Evolutionary conservation across 371 early-diverging fungal genomes (phyloP).

Genomic region (Phascolomyces articulosus): DNA sequence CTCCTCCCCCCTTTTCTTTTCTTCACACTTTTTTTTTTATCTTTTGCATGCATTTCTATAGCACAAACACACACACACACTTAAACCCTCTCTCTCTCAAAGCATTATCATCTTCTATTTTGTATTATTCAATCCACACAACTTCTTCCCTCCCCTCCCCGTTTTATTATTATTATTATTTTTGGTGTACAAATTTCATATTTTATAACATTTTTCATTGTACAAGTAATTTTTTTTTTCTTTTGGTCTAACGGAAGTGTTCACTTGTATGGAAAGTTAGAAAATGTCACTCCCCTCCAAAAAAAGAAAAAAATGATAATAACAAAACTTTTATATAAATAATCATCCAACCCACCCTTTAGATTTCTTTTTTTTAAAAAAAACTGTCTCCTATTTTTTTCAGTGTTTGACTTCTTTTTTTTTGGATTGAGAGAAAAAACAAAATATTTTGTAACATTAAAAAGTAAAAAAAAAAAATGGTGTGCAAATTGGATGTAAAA

Average conservation of each 20-base stretch:
- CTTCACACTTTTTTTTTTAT: neutral
- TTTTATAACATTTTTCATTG: neutral
- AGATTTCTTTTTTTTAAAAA: too few relatives aligned
- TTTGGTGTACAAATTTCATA: slow-evolving; percentile 7
- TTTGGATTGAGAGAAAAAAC: too few relatives aligned
- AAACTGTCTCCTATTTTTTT: too few relatives aligned
- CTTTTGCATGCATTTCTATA: slow-evolving; percentile 5
- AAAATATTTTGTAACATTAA: too few relatives aligned
- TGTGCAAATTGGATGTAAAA: too few relatives aligned
- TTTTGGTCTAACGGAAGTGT: neutral
- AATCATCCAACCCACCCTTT: too few relatives aligned
- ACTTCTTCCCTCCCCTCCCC: neutral
- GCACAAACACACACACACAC: neutral
- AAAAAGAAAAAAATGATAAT: neutral
- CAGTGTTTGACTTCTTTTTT: too few relatives aligned
- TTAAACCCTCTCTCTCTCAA: neutral
- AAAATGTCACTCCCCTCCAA: too few relatives aligned
- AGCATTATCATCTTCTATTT: slow-evolving; percentile 1
- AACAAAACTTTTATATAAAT: too few relatives aligned
- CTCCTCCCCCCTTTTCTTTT: neutral
- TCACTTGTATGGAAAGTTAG: too few relatives aligned
- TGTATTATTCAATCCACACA: neutral
- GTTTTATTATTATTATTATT: slow-evolving; percentile 5
- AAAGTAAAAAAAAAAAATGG: too few relatives aligned
- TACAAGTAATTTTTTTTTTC: slow-evolving; percentile 4